phyloP scores from a whole-genome alignment of 2,329 filamentous ascomycete species.

The Dactylellina cionopaga region DNA sequence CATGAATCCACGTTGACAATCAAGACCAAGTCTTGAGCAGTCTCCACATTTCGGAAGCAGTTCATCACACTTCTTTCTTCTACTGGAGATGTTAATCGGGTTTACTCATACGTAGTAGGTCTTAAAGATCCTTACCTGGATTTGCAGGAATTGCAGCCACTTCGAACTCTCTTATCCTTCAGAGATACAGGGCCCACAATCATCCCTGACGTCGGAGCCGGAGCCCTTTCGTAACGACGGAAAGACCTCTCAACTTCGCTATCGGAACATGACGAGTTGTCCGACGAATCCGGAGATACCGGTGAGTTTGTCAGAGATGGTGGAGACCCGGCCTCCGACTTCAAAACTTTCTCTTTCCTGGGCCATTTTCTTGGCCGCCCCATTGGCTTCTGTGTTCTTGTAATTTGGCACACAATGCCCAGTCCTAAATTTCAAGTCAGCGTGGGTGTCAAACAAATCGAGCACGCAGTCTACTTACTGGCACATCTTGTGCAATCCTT shows the following conservation, averaged over 20 bases:
- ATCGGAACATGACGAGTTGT: constrained; percentile 50
- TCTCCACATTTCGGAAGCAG: constrained; percentile 48
- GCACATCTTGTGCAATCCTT: constrained; percentile 51
- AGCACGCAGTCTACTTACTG: constrained; percentile 46
- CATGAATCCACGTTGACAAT: constrained; percentile 45
- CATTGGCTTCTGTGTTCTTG: constrained; percentile 54
- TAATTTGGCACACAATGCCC: constrained; percentile 52
- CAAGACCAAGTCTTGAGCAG: constrained; percentile 48
- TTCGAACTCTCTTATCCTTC: constrained; percentile 48
- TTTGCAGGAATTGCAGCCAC: constrained; percentile 53
- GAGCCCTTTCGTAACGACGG: constrained; percentile 38
- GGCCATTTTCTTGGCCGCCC: constrained; percentile 52
- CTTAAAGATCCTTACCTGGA: constrained; percentile 30
- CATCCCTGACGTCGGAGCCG: constrained; percentile 47
- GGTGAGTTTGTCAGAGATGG: constrained; percentile 47
- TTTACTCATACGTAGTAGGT: not conserved
- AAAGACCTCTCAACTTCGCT: constrained; percentile 49
- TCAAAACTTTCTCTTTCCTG: constrained; percentile 46
- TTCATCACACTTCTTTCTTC: constrained; percentile 54
- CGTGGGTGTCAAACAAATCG: constrained; percentile 14
- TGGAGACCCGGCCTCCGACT: constrained; percentile 46
- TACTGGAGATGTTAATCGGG: constrained; percentile 16
- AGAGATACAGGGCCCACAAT: constrained; percentile 44
- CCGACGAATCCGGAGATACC: constrained; percentile 46
- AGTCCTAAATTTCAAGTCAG: constrained; percentile 29